Percentiles rank a stretch among this genome's conserved stretches.
phyloP scores from a whole-genome alignment of 2,329 filamentous ascomycete genomes.

The Westerdykella sp. region DNA sequence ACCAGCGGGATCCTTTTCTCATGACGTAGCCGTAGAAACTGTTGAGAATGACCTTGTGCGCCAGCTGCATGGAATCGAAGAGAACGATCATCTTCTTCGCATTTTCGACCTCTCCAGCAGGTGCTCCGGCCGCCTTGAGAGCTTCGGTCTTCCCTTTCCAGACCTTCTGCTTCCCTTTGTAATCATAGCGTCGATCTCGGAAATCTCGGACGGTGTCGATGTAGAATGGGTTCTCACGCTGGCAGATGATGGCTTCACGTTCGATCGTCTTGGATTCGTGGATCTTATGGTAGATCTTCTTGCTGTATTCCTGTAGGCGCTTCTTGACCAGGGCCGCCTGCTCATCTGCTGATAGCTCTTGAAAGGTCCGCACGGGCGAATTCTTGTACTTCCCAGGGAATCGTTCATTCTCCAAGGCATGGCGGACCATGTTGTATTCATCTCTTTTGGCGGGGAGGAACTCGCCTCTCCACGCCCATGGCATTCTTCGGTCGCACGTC shows the following conservation, averaged over 20 bases:
- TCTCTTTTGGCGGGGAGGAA: slow-evolving; percentile 93
- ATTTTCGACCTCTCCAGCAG: slow-evolving; percentile 71
- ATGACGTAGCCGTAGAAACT: slow-evolving; percentile 99
- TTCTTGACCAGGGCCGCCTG: slow-evolving; percentile 77
- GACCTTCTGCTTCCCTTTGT: slow-evolving; percentile 95
- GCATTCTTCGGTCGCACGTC: slow-evolving; percentile 87
- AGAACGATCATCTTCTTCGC: slow-evolving; percentile 98
- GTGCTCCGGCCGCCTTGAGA: slow-evolving; percentile 75
- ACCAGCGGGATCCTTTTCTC: slow-evolving; percentile 98
- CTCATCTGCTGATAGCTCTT: slow-evolving; percentile 75
- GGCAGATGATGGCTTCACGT: slow-evolving; percentile 94
- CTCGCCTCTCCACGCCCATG: slow-evolving; percentile 97
- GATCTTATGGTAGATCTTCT: slow-evolving; percentile 99
- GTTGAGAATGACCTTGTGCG: slow-evolving; percentile 98
- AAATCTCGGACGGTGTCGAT: slow-evolving; percentile 95
- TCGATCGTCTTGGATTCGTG: slow-evolving; percentile 90
- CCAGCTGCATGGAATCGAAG: slow-evolving; percentile 91
- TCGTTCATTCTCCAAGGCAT: slow-evolving; percentile 82
- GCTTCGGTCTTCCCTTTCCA: slow-evolving; percentile 96
- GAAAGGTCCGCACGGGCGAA: slow-evolving; percentile 65
- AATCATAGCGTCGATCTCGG: slow-evolving; percentile 94
- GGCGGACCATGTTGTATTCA: slow-evolving; percentile 98
- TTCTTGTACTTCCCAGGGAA: slow-evolving; percentile 77
- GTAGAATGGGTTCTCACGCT: slow-evolving; percentile 97
- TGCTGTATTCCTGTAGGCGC: slow-evolving; percentile 83